Base-by-base conservation (phyloP, 345 rosid genomes). In the Firmiana major region DNA sequence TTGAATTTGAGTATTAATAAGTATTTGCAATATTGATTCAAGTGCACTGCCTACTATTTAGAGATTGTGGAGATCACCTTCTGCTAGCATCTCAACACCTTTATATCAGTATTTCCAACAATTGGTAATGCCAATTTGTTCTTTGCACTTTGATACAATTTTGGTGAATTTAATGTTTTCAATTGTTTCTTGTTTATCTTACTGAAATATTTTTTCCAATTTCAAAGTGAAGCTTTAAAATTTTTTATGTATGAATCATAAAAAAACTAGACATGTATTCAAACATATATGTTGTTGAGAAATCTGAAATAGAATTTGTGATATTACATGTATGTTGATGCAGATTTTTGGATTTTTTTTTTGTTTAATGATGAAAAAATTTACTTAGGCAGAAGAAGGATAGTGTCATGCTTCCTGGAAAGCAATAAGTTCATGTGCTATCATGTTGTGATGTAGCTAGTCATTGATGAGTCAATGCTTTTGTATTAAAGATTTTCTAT, bases 71-170 rank as follows among this genome's bases (percentile, higher is more conserved):
- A 85, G 73, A 71, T 81, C 88, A 45, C 82, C 85, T 54, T 74
- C 86, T 36, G 34, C 83, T 3, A 75, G 67, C 60, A 45, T 84
- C 63, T 60, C 90, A 24, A 85, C 86, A 57, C 89, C 97, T 43
- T 78, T 86, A 46, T 88, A 87, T 84, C 94, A 86, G 80, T 87
- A 87, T 89, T 82, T 90, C 65, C 97, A 91, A 54, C 87, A 86
- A 71, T 62, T 83, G 91, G 97, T 94, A 88, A 86, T 81, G 72
- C 78, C 72, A 19, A n/a, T 48, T 22, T 38, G 40, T 53, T 48
- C 16, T 24, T 73, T 74, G 10, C 59, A 34, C 3, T 77, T 70
- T 22, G 22, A 51, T 63, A 53, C 7, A n/a, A 49, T 63, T 21
- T 45, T 3, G 40, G n/a, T 65, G 63, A 59, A 58, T 58, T 63